phyloP scores from a whole-genome alignment of 2,329 filamentous ascomycete species.

The Shiraia bambusicola region DNA sequence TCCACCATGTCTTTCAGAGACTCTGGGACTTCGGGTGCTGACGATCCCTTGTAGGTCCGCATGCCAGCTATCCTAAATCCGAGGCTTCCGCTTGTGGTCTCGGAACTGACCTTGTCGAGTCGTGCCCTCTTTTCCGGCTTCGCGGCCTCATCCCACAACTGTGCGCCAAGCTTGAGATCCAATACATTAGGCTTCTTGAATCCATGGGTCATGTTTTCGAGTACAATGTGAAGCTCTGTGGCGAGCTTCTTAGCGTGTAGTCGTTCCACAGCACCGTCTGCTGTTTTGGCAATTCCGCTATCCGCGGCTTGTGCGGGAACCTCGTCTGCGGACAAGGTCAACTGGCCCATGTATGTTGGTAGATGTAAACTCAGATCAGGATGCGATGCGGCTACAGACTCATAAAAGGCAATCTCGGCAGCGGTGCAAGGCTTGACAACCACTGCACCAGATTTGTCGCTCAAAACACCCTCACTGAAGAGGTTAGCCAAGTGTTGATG shows the following conservation, averaged over 20 bases:
- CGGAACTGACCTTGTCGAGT: slow-evolving; percentile 59
- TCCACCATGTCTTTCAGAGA: slow-evolving; percentile 35
- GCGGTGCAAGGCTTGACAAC: slow-evolving; percentile 93
- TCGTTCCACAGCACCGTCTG: slow-evolving; percentile 30
- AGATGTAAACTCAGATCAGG: slow-evolving; percentile 77
- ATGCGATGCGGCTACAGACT: slow-evolving; percentile 66
- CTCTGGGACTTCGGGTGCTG: slow-evolving; percentile 20
- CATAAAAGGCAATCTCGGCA: slow-evolving; percentile 87
- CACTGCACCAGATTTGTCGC: slow-evolving; percentile 76
- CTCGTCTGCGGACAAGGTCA: slow-evolving; percentile 56
- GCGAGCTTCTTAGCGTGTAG: slow-evolving; percentile 65
- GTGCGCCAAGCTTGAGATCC: slow-evolving; percentile 85
- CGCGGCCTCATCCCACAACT: slow-evolving; percentile 78
- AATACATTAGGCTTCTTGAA: slow-evolving; percentile 86
- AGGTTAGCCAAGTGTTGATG: slow-evolving; percentile 8
- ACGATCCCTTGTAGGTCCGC: slow-evolving; percentile 55
- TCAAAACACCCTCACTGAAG: slow-evolving; percentile 82
- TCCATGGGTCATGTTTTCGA: slow-evolving; percentile 80
- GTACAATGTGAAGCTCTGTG: slow-evolving; percentile 77
- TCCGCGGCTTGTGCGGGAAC: slow-evolving; percentile 19
- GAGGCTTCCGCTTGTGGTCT: slow-evolving; percentile 61
- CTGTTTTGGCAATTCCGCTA: slow-evolving; percentile 32
- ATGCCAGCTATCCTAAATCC: slow-evolving; percentile 68
- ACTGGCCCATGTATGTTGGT: slow-evolving; percentile 79
- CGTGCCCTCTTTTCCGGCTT: slow-evolving; percentile 59